Base-by-base conservation (phyloP, 441 rosid genomes). In the Eruca vesicaria region DNA sequence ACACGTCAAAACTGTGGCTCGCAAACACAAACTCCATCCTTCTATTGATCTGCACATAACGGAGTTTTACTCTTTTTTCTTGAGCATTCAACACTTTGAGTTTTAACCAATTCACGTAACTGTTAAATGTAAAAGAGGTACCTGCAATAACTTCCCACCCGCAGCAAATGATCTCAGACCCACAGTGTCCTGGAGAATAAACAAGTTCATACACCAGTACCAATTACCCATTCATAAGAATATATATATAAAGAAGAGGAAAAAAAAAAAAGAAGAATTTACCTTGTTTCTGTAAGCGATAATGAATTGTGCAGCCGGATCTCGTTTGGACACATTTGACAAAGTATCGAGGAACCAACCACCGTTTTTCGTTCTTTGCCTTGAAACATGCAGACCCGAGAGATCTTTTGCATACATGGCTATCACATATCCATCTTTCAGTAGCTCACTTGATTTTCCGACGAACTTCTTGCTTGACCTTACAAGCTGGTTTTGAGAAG, bases 101-200 rank as follows among this genome's bases (percentile, higher is more conserved):
- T 45, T 67, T n/a, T n/a, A n/a, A 9, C 41, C 61, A 14, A 6
- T 21, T 15, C 9, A 20, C 12, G 18, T 65, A 6, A 75, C 71
- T 29, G 31, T 36, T 26, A 59, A 38, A 19, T 63, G 12, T 43
- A 71, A 3, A 3, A 26, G 38, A 71, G 36, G 68, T 88, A 91
- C 99, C 98, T 96, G 99, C 87, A 96, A 72, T 79, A 96, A 85
- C 86, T 93, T 96, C 63, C 99, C 99, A 68, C 99, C 99, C 15
- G 99, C 97, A 86, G 97, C 93, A 87, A 93, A 93, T 63, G 99
- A 96, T 20, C 99, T 92, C 85, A 96, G 65, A 43, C 98, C 99
- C 81, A 96, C 86, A 11, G 92, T 89, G 63, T 93, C 98, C 99
- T 95, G 89, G 50, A 48, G 36, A 16, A 16, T 21, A 48, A 80